These are phyloP conservation scores for Penicillium sp. DNA, from an alignment of 2,329 filamentous ascomycete species.

Conservation along the genomic window DNA sequence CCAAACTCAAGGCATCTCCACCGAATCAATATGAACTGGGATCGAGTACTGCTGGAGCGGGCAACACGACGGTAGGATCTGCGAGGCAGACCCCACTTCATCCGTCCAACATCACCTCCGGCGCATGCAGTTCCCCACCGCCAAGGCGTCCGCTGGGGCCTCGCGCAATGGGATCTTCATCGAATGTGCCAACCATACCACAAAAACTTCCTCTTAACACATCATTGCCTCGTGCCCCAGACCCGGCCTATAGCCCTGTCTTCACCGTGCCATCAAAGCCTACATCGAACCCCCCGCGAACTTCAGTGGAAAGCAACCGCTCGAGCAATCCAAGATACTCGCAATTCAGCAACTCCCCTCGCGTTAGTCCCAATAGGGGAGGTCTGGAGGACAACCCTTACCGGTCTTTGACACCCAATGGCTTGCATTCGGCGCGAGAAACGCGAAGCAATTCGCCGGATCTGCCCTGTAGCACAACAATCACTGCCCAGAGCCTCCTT, in stretches of 20 bases:
- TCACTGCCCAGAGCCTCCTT: constrained; percentile 67
- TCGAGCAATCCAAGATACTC: constrained; percentile 38
- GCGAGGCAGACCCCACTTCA: constrained; percentile 15
- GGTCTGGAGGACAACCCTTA: constrained; percentile 43
- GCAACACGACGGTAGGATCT: constrained; percentile 13
- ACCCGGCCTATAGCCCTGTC: constrained; percentile 48
- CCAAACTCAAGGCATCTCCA: constrained; percentile 34
- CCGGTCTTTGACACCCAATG: constrained; percentile 45
- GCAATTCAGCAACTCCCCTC: constrained; percentile 33
- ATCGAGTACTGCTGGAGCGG: constrained; percentile 1
- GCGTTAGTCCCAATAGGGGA: constrained; percentile 34
- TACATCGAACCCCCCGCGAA: constrained; percentile 38
- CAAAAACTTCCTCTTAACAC: constrained; percentile 44
- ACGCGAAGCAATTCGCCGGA: constrained; percentile 45
- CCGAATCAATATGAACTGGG: background rate
- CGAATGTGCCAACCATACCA: constrained; percentile 37
- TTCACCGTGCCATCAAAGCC: constrained; percentile 40
- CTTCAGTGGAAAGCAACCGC: constrained; percentile 42
- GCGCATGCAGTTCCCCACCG: constrained; percentile 19
- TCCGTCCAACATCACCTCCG: constrained; percentile 14
- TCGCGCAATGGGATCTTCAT: constrained; percentile 41
- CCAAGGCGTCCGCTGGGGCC: constrained; percentile 40
- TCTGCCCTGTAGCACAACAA: constrained; percentile 55
- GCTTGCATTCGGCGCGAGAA: constrained; percentile 36
- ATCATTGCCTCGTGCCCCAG: constrained; percentile 46